Evolutionary conservation across 495 filamentous ascomycete species (phyloP).

Genomic region (Tuber indicum): DNA sequence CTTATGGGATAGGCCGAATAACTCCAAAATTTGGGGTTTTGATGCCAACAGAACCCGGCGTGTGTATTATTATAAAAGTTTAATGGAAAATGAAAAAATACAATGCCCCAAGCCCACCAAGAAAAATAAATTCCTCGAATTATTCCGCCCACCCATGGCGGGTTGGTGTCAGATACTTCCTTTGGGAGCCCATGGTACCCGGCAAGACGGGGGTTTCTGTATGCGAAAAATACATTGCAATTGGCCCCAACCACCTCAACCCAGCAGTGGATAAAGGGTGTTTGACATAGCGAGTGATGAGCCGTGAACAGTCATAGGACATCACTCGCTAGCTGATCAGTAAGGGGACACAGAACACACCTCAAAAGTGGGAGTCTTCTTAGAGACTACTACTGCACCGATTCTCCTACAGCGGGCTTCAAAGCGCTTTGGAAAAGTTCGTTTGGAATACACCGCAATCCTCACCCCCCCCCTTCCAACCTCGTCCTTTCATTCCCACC

Average conservation of each 20-base stretch:
- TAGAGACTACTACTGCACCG: too few relatives aligned
- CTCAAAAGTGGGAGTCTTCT: too few relatives aligned
- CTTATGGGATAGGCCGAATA: background rate
- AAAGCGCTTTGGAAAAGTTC: too few relatives aligned
- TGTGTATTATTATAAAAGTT: background rate
- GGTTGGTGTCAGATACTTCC: background rate
- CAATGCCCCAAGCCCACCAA: background rate
- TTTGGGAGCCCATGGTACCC: background rate
- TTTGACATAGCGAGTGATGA: too few relatives aligned
- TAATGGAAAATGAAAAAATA: background rate
- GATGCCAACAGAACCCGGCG: background rate
- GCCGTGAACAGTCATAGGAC: too few relatives aligned
- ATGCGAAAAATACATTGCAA: background rate
- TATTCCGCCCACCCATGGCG: background rate
- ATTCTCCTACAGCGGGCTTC: too few relatives aligned
- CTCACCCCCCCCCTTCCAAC: too few relatives aligned
- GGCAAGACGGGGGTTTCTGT: background rate
- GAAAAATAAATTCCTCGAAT: background rate
- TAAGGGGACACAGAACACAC: too few relatives aligned
- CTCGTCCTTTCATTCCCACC: too few relatives aligned
- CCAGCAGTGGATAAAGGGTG: too few relatives aligned
- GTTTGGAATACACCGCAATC: too few relatives aligned
- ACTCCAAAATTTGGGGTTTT: background rate
- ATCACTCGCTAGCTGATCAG: too few relatives aligned
- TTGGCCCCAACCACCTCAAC: background rate